phyloP scores from a whole-genome alignment of 768 basidiomycete genomes.

The Amanita pallidorosea region DNA sequence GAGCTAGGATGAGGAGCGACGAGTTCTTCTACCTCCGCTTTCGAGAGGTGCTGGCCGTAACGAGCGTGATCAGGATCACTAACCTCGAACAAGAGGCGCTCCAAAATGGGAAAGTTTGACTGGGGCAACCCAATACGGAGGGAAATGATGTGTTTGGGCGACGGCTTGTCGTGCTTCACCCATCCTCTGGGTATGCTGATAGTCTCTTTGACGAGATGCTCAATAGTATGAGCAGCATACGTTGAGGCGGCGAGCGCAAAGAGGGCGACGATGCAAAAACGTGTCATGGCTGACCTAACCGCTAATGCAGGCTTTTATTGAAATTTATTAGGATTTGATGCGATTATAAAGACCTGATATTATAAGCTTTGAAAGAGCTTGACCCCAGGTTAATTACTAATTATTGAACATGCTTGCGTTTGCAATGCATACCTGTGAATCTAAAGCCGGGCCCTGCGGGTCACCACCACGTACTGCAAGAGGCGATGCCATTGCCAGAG shows the following conservation, averaged over 20 bases:
- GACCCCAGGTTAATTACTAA: too few species aligned
- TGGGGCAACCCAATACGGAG: conserved; percentile 51
- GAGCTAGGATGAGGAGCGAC: conserved; percentile 50
- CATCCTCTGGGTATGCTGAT: conserved; percentile 38
- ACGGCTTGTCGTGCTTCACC: conserved; percentile 31
- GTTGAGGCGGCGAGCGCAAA: conserved; percentile 10
- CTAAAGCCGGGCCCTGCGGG: conserved; percentile 6
- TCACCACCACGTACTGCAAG: not conserved
- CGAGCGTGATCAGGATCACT: conserved; percentile 42
- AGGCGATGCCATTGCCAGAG: not conserved
- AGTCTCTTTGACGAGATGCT: conserved; percentile 18
- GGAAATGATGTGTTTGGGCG: conserved; percentile 32
- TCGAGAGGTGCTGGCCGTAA: conserved; percentile 47
- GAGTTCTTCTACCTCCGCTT: conserved; percentile 53
- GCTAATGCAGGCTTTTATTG: too few species aligned
- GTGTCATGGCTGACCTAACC: not conserved
- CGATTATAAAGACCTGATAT: too few species aligned
- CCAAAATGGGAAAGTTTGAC: conserved; percentile 34
- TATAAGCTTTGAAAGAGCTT: too few species aligned
- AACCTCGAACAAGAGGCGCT: conserved; percentile 42
- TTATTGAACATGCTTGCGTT: too few species aligned
- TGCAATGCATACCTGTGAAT: too few species aligned
- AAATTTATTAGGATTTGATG: too few species aligned
- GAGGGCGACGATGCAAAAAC: conserved; percentile 2
- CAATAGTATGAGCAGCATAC: conserved; percentile 10